These are phyloP conservation scores for Eimeria brunetti DNA, from an alignment of 169 alveolate genomes.

Conservation along the genomic window DNA sequence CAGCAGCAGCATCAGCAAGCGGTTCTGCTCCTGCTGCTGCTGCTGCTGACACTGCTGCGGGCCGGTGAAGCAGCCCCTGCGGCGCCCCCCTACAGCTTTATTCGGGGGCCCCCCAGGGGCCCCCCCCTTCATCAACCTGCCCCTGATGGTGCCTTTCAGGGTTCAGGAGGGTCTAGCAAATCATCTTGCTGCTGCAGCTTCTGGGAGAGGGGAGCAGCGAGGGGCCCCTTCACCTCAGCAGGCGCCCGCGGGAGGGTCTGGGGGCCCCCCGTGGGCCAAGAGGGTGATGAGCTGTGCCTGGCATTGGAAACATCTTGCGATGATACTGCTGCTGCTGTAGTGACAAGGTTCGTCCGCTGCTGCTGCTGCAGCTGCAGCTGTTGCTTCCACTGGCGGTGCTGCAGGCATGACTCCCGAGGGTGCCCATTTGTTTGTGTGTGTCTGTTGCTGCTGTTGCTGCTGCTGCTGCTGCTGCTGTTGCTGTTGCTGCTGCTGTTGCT, in stretches of 20 bases:
- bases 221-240: not conserved
- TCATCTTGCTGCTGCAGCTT: not conserved
- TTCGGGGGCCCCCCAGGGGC: conserved; percentile 15
- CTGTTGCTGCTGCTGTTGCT: conserved; percentile 4
- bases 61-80: not conserved
- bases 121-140: not conserved
- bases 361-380: conserved; percentile 7
- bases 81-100: not conserved
- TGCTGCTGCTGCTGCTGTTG: too few relatives aligned
- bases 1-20: not conserved
- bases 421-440: too few relatives aligned
- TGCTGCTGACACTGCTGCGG: not conserved
- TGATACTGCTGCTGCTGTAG: conserved; percentile 75
- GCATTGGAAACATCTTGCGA: conserved; percentile 69
- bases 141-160: not conserved
- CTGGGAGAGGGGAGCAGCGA: not conserved
- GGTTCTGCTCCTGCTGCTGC: conserved; percentile 8
- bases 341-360: conserved; percentile 18
- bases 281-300: not conserved
- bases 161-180: not conserved
- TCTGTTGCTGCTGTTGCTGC: not conserved
- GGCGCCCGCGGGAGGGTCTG: not conserved
- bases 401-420: too few relatives aligned
- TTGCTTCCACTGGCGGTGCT: not conserved
- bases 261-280: not conserved